Conservation (phyloP, 441 rosid species). For the Macaranga tanarius region DNA sequence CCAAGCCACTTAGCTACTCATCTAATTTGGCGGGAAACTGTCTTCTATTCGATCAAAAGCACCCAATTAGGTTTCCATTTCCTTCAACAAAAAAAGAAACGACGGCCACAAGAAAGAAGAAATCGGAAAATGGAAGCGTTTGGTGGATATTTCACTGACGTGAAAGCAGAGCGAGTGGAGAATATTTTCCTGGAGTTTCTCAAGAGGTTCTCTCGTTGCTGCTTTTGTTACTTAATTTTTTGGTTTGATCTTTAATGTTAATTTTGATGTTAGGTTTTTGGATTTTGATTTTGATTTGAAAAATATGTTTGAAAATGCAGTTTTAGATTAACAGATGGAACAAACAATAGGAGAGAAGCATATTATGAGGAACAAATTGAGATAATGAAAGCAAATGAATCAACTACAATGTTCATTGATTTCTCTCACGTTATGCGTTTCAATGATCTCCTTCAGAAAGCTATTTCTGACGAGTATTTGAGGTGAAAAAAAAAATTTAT, state of each 20-base stretch:
- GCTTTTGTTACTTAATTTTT: not conserved
- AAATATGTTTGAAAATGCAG: slow-evolving; percentile 30
- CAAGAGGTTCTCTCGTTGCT: slow-evolving; percentile 45
- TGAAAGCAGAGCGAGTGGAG: slow-evolving; percentile 85
- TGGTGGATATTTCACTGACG: slow-evolving; percentile 69
- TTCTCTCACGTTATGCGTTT: slow-evolving; percentile 85
- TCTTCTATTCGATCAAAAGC: too few species aligned
- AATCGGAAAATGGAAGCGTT: slow-evolving; percentile 57
- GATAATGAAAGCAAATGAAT: slow-evolving; percentile 66
- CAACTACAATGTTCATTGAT: slow-evolving; percentile 81
- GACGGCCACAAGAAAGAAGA: not conserved
- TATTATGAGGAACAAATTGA: slow-evolving; percentile 77
- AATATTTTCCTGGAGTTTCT: slow-evolving; percentile 84
- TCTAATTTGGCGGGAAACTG: too few species aligned
- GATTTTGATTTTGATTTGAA: not conserved
- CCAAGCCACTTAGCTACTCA: too few species aligned
- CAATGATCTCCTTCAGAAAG: slow-evolving; percentile 78
- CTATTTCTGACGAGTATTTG: slow-evolving; percentile 77
- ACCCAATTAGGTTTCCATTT: too few species aligned
- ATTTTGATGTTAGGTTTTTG: too few species aligned
- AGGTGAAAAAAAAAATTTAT: slow-evolving; percentile 35
- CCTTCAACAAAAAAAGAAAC: too few species aligned
- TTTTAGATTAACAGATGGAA: slow-evolving; percentile 46
- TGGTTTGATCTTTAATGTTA: too few species aligned
- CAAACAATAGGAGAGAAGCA: slow-evolving; percentile 41